These are phyloP conservation scores for Neofusicoccum laricinum DNA, from an alignment of 2,329 filamentous ascomycete genomes.

Conservation along the genomic window DNA sequence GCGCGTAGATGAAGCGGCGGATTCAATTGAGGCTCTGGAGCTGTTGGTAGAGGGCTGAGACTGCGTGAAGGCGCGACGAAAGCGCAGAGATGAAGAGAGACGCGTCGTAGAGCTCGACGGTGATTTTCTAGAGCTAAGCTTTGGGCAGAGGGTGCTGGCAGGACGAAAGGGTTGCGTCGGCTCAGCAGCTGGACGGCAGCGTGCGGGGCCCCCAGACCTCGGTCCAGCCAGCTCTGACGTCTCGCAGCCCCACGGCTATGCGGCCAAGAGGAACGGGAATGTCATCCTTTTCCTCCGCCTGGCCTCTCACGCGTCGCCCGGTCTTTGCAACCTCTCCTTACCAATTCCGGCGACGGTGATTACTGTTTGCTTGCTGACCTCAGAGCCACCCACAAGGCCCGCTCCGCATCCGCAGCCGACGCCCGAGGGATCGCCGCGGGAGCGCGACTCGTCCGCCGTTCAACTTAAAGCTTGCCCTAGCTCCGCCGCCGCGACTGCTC, in stretches of 20 bases:
- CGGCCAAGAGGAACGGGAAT: neutral
- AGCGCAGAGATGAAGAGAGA: neutral
- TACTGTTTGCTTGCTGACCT: neutral
- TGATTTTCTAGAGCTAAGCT: neutral
- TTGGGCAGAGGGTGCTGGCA: neutral
- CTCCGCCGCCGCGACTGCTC: neutral
- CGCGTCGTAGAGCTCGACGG: neutral
- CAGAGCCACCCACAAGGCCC: neutral
- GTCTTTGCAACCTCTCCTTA: neutral
- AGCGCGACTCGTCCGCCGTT: neutral
- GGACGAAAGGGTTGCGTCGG: conserved; percentile 2
- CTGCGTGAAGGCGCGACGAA: neutral
- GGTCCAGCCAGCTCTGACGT: conserved; percentile 12
- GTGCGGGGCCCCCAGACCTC: conserved; percentile 17
- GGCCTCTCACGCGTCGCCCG: neutral
- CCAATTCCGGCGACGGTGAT: neutral
- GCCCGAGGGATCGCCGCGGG: neutral
- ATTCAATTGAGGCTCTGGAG: neutral
- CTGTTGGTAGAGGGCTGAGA: neutral
- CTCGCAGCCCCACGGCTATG: neutral
- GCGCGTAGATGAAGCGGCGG: neutral
- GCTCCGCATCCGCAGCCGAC: neutral
- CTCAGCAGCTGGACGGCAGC: conserved; percentile 22
- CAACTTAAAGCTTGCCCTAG: neutral
- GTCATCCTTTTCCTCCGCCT: neutral